Evolutionary conservation across 2,329 filamentous ascomycete genomes (phyloP).

Genomic region (Apiospora saccharicola): DNA sequence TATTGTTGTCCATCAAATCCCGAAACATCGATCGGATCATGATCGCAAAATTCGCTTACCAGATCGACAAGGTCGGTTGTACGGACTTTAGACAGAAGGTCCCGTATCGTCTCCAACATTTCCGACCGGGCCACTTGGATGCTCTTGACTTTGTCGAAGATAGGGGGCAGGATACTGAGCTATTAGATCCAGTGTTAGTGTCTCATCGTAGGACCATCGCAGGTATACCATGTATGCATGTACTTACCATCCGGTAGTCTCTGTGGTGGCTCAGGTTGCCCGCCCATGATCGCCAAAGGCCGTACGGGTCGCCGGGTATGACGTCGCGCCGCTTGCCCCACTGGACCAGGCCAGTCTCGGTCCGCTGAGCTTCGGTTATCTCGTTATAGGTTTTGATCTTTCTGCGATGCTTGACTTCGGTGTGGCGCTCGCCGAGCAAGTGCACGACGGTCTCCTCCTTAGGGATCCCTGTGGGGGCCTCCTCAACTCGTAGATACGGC

Average conservation of each 20-base stretch:
- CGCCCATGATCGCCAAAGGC: conserved; percentile 26
- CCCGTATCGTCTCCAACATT: background rate
- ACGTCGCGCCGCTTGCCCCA: conserved; percentile 17
- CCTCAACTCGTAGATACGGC: conserved; percentile 23
- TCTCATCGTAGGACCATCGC: background rate
- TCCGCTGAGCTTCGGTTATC: conserved; percentile 4
- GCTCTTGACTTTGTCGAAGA: background rate
- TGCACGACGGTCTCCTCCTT: conserved; percentile 26
- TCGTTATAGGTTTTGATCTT: conserved; percentile 20
- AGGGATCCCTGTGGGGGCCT: conserved; percentile 23
- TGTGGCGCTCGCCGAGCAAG: conserved; percentile 23
- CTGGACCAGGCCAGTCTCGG: conserved; percentile 1
- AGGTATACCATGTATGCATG: no score
- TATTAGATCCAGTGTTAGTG: background rate
- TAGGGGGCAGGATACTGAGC: background rate
- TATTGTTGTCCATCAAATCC: background rate
- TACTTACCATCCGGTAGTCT: conserved; percentile 24
- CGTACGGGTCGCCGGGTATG: conserved; percentile 26
- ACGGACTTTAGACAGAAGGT: background rate
- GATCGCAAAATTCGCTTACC: background rate
- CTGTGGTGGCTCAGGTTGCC: conserved; percentile 25
- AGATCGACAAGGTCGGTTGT: background rate
- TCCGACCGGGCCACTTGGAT: background rate
- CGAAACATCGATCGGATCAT: background rate
- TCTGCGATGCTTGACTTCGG: background rate